These are phyloP conservation scores for Aspergillus taichungensis DNA, from an alignment of 495 filamentous ascomycete genomes.

Conservation along the genomic window DNA sequence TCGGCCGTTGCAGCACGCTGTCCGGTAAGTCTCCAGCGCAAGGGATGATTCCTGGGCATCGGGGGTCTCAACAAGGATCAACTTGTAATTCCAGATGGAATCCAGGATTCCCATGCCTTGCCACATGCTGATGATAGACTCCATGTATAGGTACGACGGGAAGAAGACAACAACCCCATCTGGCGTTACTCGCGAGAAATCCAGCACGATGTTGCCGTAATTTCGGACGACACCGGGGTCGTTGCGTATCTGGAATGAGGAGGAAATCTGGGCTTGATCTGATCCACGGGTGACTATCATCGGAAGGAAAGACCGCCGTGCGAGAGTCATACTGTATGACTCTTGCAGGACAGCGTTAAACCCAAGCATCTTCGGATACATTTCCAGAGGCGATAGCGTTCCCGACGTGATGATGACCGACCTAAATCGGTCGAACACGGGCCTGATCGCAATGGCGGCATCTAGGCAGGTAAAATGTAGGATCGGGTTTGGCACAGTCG, in stretches of 20 bases:
- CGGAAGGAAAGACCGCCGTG: constrained; percentile 87
- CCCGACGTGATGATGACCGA: constrained; percentile 99
- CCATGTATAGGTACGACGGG: constrained; percentile 98
- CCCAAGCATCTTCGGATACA: constrained; percentile 98
- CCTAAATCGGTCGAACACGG: constrained; percentile 92
- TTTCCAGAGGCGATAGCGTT: constrained; percentile 92
- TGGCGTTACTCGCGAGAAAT: constrained; percentile 89
- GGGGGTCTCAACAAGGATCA: constrained; percentile 95
- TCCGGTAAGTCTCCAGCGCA: constrained; percentile 92
- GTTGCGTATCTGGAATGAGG: constrained; percentile 87
- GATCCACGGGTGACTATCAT: constrained; percentile 95
- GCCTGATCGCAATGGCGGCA: constrained; percentile 96
- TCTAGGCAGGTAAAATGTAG: constrained; percentile 96
- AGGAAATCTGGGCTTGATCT: constrained; percentile 86
- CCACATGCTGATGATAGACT: constrained; percentile 98
- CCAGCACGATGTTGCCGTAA: constrained; percentile 84
- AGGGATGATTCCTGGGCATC: constrained; percentile 95
- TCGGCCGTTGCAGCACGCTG: constrained; percentile 92
- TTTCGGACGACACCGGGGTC: constrained; percentile 92
- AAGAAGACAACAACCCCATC: constrained; percentile 99
- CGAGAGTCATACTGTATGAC: constrained; percentile 95
- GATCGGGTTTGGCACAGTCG: constrained; percentile 90
- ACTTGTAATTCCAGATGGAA: constrained; percentile 98
- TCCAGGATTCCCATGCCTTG: constrained; percentile 96
- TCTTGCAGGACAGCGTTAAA: constrained; percentile 89